Conservation (phyloP, 164 flowering plant species). For the Buxus sempervirens region DNA sequence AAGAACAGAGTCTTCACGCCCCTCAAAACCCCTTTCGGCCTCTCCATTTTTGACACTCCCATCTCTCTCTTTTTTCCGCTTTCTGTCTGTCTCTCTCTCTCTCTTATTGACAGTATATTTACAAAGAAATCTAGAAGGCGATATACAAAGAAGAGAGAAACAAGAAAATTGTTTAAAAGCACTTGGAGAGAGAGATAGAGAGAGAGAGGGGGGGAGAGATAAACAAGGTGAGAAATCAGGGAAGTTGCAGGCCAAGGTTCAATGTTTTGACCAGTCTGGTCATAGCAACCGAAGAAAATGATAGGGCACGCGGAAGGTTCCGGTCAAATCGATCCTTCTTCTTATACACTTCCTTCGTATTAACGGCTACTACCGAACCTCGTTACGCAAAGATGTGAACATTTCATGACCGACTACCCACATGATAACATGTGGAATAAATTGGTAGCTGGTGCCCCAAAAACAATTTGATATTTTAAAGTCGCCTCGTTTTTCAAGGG, state of each 20-base stretch:
- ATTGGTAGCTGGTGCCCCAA: too few relatives aligned
- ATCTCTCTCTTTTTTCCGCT: conserved; percentile 22
- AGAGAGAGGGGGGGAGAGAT: neutral
- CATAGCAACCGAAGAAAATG: too few relatives aligned
- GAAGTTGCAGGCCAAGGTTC: conserved; percentile 17
- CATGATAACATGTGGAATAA: neutral
- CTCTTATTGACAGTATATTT: neutral
- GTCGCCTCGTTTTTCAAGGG: too few relatives aligned
- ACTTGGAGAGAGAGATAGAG: neutral
- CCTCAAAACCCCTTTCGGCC: conserved; percentile 37
- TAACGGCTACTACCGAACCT: neutral
- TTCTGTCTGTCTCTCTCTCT: neutral
- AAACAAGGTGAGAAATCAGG: too few relatives aligned
- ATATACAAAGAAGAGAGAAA: neutral
- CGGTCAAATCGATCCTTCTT: conserved; percentile 10
- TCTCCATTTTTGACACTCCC: conserved; percentile 64
- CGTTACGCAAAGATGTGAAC: neutral
- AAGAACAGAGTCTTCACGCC: conserved; percentile 70
- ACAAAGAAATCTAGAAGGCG: too few relatives aligned
- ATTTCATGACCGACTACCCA: neutral
- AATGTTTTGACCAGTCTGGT: conserved; percentile 19
- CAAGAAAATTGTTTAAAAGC: too few relatives aligned
- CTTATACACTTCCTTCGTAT: neutral
- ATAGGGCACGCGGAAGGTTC: neutral
- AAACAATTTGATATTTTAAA: too few relatives aligned